Evolutionary conservation across 768 basidiomycete genomes (phyloP).

Genomic region (Psilocybe tampanensis): DNA sequence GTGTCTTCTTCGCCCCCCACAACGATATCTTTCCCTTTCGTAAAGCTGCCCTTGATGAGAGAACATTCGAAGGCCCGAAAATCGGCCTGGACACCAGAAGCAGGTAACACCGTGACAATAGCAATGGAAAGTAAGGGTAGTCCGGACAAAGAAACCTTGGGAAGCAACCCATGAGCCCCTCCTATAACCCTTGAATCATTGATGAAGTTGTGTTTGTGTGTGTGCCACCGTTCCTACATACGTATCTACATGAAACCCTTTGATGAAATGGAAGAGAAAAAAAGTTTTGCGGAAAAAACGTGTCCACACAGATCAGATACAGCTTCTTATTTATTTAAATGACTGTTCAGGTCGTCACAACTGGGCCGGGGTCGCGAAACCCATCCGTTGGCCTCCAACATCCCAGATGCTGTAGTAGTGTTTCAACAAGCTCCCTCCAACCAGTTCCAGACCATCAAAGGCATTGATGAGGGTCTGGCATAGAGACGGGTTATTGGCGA

Average conservation of each 20-base stretch:
- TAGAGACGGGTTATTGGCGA: constrained; percentile 45
- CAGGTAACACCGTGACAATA: background rate
- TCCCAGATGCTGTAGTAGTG: constrained; percentile 66
- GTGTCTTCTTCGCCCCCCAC: no score
- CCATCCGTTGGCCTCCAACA: constrained; percentile 48
- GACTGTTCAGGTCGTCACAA: constrained; percentile 9
- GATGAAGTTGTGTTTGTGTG: background rate
- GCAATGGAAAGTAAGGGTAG: background rate
- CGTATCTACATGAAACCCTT: background rate
- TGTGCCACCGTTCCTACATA: background rate
- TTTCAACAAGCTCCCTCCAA: constrained; percentile 59
- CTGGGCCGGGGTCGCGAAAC: constrained; percentile 49
- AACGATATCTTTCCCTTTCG: background rate
- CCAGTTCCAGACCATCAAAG: constrained; percentile 51
- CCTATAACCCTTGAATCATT: background rate
- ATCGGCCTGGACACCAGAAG: background rate
- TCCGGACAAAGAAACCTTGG: background rate
- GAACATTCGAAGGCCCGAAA: background rate
- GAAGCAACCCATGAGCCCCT: background rate
- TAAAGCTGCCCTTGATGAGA: background rate
- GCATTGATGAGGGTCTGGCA: constrained; percentile 65
- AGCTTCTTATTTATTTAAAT: no score
- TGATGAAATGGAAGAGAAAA: background rate
- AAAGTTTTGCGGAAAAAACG: no score
- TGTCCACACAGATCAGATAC: no score